These are phyloP conservation scores for Rugonectria rugulosa DNA, from an alignment of 2,329 filamentous ascomycete species.

Conservation along the genomic window DNA sequence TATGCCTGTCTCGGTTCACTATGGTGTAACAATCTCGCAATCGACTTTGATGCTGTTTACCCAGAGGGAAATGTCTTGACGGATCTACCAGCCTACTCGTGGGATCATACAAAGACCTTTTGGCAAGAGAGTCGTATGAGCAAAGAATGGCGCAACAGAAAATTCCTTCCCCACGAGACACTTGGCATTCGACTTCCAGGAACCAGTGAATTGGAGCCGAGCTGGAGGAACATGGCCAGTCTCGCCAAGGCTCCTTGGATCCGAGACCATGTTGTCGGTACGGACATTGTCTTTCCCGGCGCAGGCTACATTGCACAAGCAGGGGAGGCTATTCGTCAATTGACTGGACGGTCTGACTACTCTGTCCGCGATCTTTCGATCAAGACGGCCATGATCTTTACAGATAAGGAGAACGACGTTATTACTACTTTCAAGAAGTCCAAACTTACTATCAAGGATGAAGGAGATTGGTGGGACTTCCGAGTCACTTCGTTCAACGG, in stretches of 20 bases:
- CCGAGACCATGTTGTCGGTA: conserved; percentile 52
- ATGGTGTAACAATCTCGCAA: too few relatives aligned
- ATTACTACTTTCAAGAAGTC: conserved; percentile 9
- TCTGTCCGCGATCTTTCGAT: conserved; percentile 33
- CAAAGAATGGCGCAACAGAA: too few relatives aligned
- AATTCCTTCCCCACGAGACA: too few relatives aligned
- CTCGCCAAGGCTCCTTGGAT: conserved; percentile 46
- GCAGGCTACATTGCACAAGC: conserved; percentile 46
- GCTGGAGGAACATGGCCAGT: conserved; percentile 33
- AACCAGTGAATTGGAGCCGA: conserved; percentile 26
- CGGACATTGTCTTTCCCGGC: conserved; percentile 50
- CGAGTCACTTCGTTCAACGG: conserved; percentile 14
- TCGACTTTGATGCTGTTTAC: too few relatives aligned
- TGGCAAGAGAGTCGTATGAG: too few relatives aligned
- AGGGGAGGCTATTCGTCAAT: conserved; percentile 33
- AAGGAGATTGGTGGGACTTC: conserved; percentile 20
- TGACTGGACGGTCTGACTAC: conserved; percentile 29
- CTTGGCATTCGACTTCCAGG: conserved; percentile 28
- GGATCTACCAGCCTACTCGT: too few relatives aligned
- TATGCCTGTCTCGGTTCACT: background rate
- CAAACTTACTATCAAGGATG: conserved; percentile 10
- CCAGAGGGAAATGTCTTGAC: too few relatives aligned
- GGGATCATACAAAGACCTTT: too few relatives aligned
- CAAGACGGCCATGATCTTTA: conserved; percentile 42
- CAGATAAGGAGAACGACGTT: conserved; percentile 7